A percentile compares a stretch with the other conserved stretches of the same genome.
Conservation (phyloP, 2,329 filamentous ascomycete species). For the Ophiocordyceps robertsii region DNA sequence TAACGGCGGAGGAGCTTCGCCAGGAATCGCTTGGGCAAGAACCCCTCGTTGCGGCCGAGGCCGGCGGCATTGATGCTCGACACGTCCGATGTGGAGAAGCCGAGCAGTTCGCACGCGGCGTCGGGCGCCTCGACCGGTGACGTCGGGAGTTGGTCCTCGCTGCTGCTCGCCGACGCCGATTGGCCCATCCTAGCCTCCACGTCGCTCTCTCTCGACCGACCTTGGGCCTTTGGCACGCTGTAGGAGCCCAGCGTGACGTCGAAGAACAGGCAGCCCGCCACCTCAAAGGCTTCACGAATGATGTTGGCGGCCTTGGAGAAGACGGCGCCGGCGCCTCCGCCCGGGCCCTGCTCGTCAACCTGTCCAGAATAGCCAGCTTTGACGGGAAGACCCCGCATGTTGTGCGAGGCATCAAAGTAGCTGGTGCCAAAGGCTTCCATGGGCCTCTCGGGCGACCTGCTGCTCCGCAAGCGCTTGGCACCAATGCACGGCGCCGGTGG, state of each 20-base stretch:
- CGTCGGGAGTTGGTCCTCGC: conserved; percentile 6
- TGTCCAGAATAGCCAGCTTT: background rate
- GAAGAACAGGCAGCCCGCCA: conserved; percentile 21
- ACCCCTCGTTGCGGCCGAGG: conserved; percentile 4
- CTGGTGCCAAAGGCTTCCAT: background rate
- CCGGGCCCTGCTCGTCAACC: background rate
- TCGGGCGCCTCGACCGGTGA: conserved; percentile 1
- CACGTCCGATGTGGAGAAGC: conserved; percentile 19
- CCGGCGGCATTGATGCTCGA: conserved; percentile 19
- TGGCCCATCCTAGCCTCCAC: conserved; percentile 7
- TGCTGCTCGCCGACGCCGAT: conserved; percentile 7
- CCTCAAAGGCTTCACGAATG: conserved; percentile 25
- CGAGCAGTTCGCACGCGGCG: conserved; percentile 19
- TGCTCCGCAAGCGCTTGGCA: background rate
- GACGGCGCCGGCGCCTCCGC: conserved; percentile 5
- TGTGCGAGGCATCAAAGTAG: background rate
- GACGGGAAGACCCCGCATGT: background rate
- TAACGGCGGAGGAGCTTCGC: conserved; percentile 27
- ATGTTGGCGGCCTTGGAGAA: conserved; percentile 30
- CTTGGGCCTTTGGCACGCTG: background rate
- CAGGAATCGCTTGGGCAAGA: conserved; percentile 25
- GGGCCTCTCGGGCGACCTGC: background rate
- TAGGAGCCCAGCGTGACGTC: conserved; percentile 13
- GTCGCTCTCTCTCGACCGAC: conserved; percentile 1
- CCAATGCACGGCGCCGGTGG: background rate